Evolutionary conservation across 345 rosid species (phyloP).

Genomic region (Camelina neglecta): DNA sequence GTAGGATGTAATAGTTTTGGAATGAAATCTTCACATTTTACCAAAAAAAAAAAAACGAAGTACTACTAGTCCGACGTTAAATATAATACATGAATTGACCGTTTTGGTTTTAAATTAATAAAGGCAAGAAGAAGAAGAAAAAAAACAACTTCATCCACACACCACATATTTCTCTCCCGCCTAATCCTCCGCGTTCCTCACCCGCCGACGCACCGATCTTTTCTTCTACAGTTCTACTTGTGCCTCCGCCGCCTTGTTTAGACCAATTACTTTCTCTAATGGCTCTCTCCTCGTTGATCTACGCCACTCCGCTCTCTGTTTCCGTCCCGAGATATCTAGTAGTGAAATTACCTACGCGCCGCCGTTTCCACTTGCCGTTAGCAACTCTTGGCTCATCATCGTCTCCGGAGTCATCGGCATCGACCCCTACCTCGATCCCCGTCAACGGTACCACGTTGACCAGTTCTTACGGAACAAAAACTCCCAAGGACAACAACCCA

Average conservation of each 20-base stretch:
- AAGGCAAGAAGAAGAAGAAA: background rate
- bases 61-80: no score
- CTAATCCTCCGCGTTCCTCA: slow-evolving; percentile 31
- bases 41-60: no score
- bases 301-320: slow-evolving; percentile 49
- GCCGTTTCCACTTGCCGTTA: slow-evolving; percentile 36
- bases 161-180: slow-evolving; percentile 48
- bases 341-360: slow-evolving; percentile 31
- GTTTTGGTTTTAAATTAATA: no score
- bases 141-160: slow-evolving; percentile 12
- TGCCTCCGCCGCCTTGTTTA: background rate
- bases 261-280: slow-evolving; percentile 32
- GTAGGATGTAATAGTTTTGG: no score
- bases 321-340: slow-evolving; percentile 35
- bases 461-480: slow-evolving; percentile 7
- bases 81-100: no score
- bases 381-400: slow-evolving; percentile 59
- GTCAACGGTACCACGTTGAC: slow-evolving; percentile 41
- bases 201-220: slow-evolving; percentile 18
- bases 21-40: no score
- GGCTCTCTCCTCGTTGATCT: slow-evolving; percentile 59
- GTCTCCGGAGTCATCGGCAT: slow-evolving; percentile 50
- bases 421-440: slow-evolving; percentile 31
- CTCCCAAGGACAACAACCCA: slow-evolving; percentile 24
- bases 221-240: background rate